Evolutionary conservation across 2,329 filamentous ascomycete species (phyloP).

Genomic region (Fonsecaea monophora): DNA sequence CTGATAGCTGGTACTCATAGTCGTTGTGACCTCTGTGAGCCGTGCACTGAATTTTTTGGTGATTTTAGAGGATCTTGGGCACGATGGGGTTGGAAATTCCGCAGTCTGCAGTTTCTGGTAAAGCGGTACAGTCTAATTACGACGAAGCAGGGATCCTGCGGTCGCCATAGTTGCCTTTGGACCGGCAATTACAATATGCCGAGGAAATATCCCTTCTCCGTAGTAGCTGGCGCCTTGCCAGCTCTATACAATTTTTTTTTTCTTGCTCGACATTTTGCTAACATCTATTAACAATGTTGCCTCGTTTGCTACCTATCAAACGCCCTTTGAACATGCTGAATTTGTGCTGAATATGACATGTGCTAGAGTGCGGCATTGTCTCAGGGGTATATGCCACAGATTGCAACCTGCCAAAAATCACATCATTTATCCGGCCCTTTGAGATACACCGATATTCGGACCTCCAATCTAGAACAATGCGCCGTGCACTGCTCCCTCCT

Average conservation of each 20-base stretch:
- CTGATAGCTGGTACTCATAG: conserved; percentile 25
- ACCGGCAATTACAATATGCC: background rate
- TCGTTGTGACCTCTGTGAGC: conserved; percentile 7
- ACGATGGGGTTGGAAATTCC: conserved; percentile 2
- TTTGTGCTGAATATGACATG: conserved; percentile 13
- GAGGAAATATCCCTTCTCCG: background rate
- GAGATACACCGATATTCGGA: conserved; percentile 3
- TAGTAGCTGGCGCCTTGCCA: too few species aligned
- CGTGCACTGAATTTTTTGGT: background rate
- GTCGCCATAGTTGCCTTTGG: background rate
- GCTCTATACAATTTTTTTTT: background rate
- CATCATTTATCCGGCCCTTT: background rate
- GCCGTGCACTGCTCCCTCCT: background rate
- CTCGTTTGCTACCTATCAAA: conserved; percentile 11
- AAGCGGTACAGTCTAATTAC: background rate
- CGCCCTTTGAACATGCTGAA: background rate
- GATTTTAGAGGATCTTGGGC: background rate
- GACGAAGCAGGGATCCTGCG: background rate
- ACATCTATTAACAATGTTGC: conserved; percentile 7
- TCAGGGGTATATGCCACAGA: conserved; percentile 2
- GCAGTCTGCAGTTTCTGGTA: conserved; percentile 14
- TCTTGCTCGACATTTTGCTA: background rate
- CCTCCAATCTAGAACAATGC: background rate
- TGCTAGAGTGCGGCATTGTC: background rate
- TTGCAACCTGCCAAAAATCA: conserved; percentile 11